Base-by-base conservation (phyloP, 1,284 basidiomycete species). In the Sanghuangporus baumii region DNA sequence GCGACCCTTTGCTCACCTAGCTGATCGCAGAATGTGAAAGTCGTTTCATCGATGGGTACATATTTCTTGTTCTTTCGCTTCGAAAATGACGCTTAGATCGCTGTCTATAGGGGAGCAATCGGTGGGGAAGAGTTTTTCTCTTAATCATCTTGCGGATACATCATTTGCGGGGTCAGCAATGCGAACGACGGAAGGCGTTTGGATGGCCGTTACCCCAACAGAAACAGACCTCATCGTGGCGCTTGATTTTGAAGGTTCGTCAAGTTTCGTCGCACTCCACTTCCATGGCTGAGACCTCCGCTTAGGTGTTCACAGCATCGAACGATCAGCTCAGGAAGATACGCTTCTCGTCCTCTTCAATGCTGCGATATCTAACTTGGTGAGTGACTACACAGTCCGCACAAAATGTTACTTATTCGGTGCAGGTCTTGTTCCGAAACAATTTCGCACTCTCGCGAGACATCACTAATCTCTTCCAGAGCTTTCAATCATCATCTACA, bases 101-200 rank as follows among this genome's bases (percentile, higher is more conserved):
- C 31, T 31, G 16, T 4, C 9, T 34, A 9, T 51, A 76, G 74
- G 79, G 4, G 84, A 86, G 68, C 85, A 86, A 67, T 85, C 83
- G 0, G 85, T 87, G 0, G 85, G 85, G 0, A 87, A 87, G 67
- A 83, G 81, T 61, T 87, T 81, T 64, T 75, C 81, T 0, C 70
- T 87, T 11, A 87, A 87, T 52, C 86, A 87, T 67, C 74, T 87
- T 23, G 80, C 77, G 0, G 85, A 87, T 66, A 84, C 85, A 0
- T 86, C 85, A 0, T 87, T 87, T 66, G 83, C 85, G 34, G 86
- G 85, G 0, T 84, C 81, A 4, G 86, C 86, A 0, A 86, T 87
- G 83, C 74, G 85, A 23, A 87, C 84, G 0, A 87, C 81, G 14
- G 86, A 87, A 73, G 85, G 85, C 0, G 83, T 86, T 1, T 87